Evolutionary conservation across 2,329 filamentous ascomycete species (phyloP).

Genomic region (Trichoderma endophyticum): DNA sequence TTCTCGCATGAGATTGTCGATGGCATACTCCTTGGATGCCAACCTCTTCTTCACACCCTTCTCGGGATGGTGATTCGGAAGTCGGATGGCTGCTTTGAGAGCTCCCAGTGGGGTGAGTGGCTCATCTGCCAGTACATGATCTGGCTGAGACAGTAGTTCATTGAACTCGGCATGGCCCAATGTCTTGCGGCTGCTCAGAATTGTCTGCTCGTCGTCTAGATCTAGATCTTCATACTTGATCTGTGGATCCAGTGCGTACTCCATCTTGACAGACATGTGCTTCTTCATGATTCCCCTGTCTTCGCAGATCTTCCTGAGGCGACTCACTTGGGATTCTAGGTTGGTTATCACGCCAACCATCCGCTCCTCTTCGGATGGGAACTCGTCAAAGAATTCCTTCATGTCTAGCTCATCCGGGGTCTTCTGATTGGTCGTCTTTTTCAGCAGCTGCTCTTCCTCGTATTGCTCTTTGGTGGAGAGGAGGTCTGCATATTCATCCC

Average conservation of each 20-base stretch:
- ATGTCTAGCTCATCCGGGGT: constrained; percentile 40
- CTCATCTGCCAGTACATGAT: constrained; percentile 40
- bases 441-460: constrained; percentile 36
- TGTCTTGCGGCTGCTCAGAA: constrained; percentile 25
- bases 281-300: constrained; percentile 42
- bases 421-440: constrained; percentile 27
- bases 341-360: constrained; percentile 34
- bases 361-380: constrained; percentile 35
- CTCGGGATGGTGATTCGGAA: constrained; percentile 36
- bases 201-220: constrained; percentile 32
- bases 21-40: constrained; percentile 48
- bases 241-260: constrained; percentile 39
- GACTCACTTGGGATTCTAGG: constrained; percentile 33
- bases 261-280: constrained; percentile 39
- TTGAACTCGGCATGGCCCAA: constrained; percentile 43
- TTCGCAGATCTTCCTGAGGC: constrained; percentile 40
- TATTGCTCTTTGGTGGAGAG: constrained; percentile 37
- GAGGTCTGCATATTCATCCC: constrained; percentile 47
- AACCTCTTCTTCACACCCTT: constrained; percentile 37
- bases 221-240: constrained; percentile 41
- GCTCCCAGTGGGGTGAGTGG: constrained; percentile 43
- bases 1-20: constrained; percentile 42
- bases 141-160: constrained; percentile 47
- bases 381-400: constrained; percentile 44
- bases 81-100: constrained; percentile 36